These are phyloP conservation scores for Colletotrichum eremochloae DNA, from an alignment of 2,329 filamentous ascomycete genomes.

Conservation along the genomic window DNA sequence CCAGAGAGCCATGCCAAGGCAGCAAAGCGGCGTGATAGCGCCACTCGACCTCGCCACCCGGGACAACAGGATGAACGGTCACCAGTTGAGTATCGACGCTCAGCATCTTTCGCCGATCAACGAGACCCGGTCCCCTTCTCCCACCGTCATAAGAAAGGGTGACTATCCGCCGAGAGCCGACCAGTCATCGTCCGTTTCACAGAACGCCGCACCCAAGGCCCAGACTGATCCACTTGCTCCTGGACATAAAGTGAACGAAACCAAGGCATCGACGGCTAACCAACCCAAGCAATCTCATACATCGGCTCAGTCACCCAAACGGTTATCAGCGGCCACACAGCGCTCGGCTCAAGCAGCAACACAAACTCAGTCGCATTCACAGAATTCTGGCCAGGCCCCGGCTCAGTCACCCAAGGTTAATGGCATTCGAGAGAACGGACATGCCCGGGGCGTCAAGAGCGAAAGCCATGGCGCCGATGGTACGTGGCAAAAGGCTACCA, in stretches of 20 bases:
- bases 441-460: constrained; percentile 67
- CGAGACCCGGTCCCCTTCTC: constrained; percentile 79
- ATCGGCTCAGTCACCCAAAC: constrained; percentile 44
- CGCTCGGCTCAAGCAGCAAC: constrained; percentile 30
- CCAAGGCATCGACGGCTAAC: constrained; percentile 44
- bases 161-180: constrained; percentile 29
- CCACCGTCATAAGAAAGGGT: constrained; percentile 67
- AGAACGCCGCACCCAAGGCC: constrained; percentile 38
- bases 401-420: constrained; percentile 54
- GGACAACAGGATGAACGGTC: constrained; percentile 55
- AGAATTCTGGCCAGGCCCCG: constrained; percentile 43
- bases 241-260: constrained; percentile 14
- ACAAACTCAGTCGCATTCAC: constrained; percentile 47
- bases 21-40: constrained; percentile 64
- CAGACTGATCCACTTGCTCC: constrained; percentile 16
- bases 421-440: constrained; percentile 64
- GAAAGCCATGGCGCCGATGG: constrained; percentile 61
- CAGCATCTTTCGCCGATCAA: constrained; percentile 79
- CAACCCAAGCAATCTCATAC: constrained; percentile 47
- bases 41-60: constrained; percentile 68
- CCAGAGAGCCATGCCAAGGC: constrained; percentile 55
- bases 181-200: constrained; percentile 28
- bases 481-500: constrained; percentile 72
- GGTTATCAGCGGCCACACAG: constrained; percentile 19
- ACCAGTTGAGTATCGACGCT: constrained; percentile 53